Base-by-base conservation (phyloP, 2,329 filamentous ascomycete genomes). In the Fusarium sp. region DNA sequence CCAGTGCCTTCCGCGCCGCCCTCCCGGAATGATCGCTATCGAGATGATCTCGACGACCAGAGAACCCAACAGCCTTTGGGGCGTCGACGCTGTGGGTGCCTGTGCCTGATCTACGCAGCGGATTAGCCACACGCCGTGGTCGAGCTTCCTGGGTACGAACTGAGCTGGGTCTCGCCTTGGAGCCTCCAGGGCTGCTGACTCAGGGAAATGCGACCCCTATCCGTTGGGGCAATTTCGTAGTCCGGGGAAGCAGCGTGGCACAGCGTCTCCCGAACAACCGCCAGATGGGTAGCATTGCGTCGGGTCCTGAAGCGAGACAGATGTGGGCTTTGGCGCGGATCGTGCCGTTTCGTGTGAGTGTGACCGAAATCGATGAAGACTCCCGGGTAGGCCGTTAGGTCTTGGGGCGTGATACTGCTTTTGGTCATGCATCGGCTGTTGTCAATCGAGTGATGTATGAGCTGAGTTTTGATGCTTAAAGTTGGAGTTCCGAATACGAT, bases 181-280 rank as follows among this genome's bases (percentile, higher is more conserved):
- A 73, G 67, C 66, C 68, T 71, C 56, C 58, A 27, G 58, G 64
- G 58, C 54, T 75, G 50, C 54, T 75, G 54, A 63, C 68, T 70
- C 68, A 45, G 48, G 48, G 18, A 54, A 65, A 54, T 14, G 61
- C 54, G 58, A 56, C 62, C 65, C 54, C 65, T 73, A 58, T 59
- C 52, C 45, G 39, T 65, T 67, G 58, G 56, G 45, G 58, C 37
- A 64, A 71, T 62, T 61, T 68, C 24, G 35, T 68, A 71, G 69
- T 72, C 77, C 41, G 73, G 74, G 73, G 76, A 78, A 75, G 65
- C 37, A 64, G 5, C 43, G 68, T 71, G 65, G 66, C 73, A 72
- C 64, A 58, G 65, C 67, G 67, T 67, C 69, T 75, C 72, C 68
- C 67, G 65, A 69, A 65, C 58, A 75, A 69, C 57, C 66, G 56